These are phyloP conservation scores for Suillus fuscotomentosus DNA, from an alignment of 768 basidiomycete species.

Conservation along the genomic window DNA sequence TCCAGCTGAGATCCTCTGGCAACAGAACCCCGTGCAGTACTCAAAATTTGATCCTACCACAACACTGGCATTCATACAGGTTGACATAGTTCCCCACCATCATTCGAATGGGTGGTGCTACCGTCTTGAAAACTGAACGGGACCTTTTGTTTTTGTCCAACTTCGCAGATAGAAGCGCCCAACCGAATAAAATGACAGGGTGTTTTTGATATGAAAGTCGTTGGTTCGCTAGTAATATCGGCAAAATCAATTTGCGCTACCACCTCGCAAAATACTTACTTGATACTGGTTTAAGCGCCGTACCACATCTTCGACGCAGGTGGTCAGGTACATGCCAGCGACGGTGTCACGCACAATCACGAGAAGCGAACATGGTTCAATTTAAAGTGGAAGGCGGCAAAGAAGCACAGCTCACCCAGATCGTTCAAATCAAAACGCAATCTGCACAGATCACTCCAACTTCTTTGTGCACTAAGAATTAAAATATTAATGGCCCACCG, in stretches of 20 bases:
- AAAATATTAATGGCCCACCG: not conserved
- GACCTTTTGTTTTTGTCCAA: not conserved
- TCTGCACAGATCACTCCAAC: slow-evolving; percentile 1
- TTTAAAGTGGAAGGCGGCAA: not conserved
- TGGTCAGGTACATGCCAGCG: not conserved
- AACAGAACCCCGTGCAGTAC: not conserved
- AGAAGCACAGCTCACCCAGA: slow-evolving; percentile 3
- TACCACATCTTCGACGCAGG: not conserved
- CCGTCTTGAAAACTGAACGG: not conserved
- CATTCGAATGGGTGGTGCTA: not conserved
- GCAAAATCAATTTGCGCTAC: not conserved
- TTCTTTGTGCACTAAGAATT: not conserved
- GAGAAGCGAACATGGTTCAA: not conserved
- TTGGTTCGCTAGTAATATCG: not conserved
- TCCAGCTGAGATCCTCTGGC: not conserved
- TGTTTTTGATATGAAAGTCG: not conserved
- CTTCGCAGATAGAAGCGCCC: not conserved
- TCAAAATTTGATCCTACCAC: not conserved
- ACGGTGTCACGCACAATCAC: not conserved
- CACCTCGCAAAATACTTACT: not conserved
- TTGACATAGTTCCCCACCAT: not conserved
- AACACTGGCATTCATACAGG: not conserved
- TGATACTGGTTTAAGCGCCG: not conserved
- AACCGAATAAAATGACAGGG: not conserved
- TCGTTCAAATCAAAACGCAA: slow-evolving; percentile 5